Evolutionary conservation across 169 alveolate genomes (phyloP).

Genomic region (Eimeria falciformis): DNA sequence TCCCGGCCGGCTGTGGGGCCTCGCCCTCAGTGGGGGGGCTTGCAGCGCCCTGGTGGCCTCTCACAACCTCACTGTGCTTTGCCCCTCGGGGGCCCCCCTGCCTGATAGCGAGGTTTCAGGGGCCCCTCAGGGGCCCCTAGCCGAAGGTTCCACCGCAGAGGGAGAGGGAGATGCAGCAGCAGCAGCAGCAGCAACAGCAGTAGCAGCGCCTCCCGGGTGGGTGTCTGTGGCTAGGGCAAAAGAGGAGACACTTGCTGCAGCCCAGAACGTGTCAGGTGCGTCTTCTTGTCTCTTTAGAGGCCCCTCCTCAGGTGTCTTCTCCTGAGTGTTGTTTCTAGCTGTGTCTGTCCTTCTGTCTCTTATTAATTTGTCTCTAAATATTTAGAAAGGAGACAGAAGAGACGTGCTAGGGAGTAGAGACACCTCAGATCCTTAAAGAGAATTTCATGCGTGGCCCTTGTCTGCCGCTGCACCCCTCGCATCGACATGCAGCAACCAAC

Average conservation of each 20-base stretch:
- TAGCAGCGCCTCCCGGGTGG: slow-evolving; percentile 14
- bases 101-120: neutral
- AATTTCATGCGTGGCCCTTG: no score
- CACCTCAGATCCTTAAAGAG: no score
- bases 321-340: neutral
- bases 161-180: neutral
- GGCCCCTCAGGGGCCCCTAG: no score
- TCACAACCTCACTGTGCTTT: neutral
- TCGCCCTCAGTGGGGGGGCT: slow-evolving; percentile 47
- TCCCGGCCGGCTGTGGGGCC: slow-evolving; percentile 54
- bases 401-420: no score
- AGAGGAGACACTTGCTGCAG: neutral
- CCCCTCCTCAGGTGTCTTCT: neutral
- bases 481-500: neutral
- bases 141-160: neutral
- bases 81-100: neutral
- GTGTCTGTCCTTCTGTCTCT: no score
- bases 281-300: neutral
- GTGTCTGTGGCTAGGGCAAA: neutral
- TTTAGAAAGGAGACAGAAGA: no score
- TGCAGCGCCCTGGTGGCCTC: slow-evolving; percentile 48
- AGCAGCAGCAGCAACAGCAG: neutral
- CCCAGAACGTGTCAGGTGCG: neutral
- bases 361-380: no score
- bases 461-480: neutral